Evolutionary conservation across 2,329 filamentous ascomycete species (phyloP), one percentile per base, ranked within the genome.

Genomic region (Nothophaeocryptopus gaeumannii): DNA sequence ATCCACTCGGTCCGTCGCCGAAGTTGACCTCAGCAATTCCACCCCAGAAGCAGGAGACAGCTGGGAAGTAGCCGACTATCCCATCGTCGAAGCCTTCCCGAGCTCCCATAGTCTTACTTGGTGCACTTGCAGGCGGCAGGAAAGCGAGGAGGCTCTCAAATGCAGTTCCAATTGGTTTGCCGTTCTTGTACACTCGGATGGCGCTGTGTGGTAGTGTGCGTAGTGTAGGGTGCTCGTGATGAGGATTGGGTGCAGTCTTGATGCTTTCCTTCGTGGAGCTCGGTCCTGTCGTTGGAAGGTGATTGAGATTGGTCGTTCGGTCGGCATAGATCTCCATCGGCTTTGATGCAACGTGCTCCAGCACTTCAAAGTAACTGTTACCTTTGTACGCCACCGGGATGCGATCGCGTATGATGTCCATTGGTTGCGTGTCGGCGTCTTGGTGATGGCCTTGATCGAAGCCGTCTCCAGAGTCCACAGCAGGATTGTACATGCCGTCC

Each of bases 21-120:
- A 99, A 96, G 70, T 96, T 96, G 62, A 92, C 85, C 68, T 97
- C 88, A 12, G 88, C 91, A 1, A 91, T 87, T 16, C 92, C 93
- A 45, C 91, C 92, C 38, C 88, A 84, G 72, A 96, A 97, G 15
- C 93, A 87, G 61, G 90, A 93, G 14, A 99, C 83, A 15, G 91
- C 89, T 1, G 93, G 93, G 65, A 95, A 96, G 72, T 99, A 99
- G 9, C 93, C 95, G 1, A 96, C 80, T 78, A 93, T 88, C 32
- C 92, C 93, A 64, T 99, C 93, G 65, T 99, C 93, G 54, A 95
- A 83, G 26, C 89, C 89, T 54, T 93, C 87, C 42, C 93, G 78
- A 13, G 88, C 89, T 10, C 88, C 59, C 36, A 86, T 79, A 56
- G 87, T 83, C 5, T 79, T 74, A 52, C 83, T 80, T 4, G 86